These are phyloP conservation scores for Scutellaria galericulata DNA, from an alignment of 257 asterid species.

Conservation along the genomic window DNA sequence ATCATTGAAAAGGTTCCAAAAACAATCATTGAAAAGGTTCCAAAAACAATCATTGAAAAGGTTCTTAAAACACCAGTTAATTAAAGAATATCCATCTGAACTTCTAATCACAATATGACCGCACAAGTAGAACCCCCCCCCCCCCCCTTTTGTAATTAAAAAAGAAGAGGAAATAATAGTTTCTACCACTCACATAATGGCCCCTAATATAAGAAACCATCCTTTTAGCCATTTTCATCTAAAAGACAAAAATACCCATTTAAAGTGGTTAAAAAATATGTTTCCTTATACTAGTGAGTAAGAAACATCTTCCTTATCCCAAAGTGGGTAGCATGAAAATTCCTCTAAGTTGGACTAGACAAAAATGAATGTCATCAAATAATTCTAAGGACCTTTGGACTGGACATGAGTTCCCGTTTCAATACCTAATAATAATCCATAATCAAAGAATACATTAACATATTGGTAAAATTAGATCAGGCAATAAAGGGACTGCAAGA, in stretches of 20 bases:
- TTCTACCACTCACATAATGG: too few species aligned
- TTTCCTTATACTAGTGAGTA: background rate
- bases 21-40: conserved; percentile 13
- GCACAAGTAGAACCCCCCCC: too few species aligned
- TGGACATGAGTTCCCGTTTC: background rate
- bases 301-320: background rate
- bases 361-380: background rate
- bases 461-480: conserved; percentile 1
- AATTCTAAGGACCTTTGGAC: background rate
- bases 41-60: background rate
- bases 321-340: background rate
- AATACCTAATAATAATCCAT: background rate
- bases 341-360: background rate
- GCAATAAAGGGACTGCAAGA: background rate
- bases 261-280: background rate
- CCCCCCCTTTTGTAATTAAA: too few species aligned
- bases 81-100: too few species aligned
- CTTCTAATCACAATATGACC: too few species aligned
- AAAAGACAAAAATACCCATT: too few species aligned
- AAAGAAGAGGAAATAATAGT: too few species aligned
- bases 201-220: too few species aligned
- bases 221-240: too few species aligned
- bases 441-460: background rate
- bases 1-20: conserved; percentile 8
- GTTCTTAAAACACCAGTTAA: conserved; percentile 3